Evolutionary conservation across 2,329 filamentous ascomycete species (phyloP).

Genomic region (Sporothrix protearum): DNA sequence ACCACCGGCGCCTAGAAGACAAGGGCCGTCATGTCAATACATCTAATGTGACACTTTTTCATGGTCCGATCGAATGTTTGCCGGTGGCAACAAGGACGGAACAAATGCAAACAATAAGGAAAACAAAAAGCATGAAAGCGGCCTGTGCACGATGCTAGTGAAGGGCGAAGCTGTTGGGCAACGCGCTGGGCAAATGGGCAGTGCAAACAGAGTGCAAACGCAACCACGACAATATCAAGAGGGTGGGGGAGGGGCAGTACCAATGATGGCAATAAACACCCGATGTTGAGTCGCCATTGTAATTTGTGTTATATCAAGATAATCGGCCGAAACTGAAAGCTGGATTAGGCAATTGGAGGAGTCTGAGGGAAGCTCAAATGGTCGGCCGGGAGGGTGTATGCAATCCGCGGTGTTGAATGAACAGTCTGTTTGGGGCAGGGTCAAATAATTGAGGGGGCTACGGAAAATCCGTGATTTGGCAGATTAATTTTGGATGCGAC

Average conservation of each 20-base stretch:
- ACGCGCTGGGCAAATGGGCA: not conserved
- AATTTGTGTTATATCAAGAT: not conserved
- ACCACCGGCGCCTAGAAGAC: conserved; percentile 70
- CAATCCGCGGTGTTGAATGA: not conserved
- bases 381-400: not conserved
- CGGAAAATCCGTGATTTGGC: not conserved
- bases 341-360: not conserved
- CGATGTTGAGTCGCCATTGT: conserved; percentile 46
- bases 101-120: not conserved
- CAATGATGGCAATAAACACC: conserved; percentile 53
- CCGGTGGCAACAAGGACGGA: not conserved
- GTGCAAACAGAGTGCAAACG: not conserved
- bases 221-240: not conserved
- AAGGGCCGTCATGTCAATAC: not conserved
- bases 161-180: not conserved
- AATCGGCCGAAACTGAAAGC: not conserved
- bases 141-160: not conserved
- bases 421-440: not conserved
- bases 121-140: not conserved
- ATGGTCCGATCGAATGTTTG: not conserved
- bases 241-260: conserved; percentile 33
- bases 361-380: not conserved
- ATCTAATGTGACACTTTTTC: not conserved
- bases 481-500: conserved; percentile 8
- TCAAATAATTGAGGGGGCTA: not conserved